These are phyloP conservation scores for Psilocybe sp. DNA, from an alignment of 768 basidiomycete species.

Conservation along the genomic window DNA sequence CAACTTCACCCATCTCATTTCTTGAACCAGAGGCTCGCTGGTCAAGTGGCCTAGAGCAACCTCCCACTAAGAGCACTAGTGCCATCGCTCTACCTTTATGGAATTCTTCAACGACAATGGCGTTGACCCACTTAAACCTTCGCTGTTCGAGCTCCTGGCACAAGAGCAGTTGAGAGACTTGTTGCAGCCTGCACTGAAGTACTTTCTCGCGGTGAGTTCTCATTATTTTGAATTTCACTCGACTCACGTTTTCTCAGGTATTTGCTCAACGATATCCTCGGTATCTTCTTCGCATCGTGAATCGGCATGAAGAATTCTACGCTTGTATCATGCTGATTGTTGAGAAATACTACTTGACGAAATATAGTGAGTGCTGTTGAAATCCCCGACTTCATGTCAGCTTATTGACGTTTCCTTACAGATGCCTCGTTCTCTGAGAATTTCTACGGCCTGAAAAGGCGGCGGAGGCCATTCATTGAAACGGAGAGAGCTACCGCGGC, in stretches of 20 bases:
- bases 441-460: constrained; percentile 89
- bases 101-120: constrained; percentile 82
- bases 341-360: constrained; percentile 86
- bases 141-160: constrained; percentile 88
- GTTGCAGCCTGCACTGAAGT: constrained; percentile 92
- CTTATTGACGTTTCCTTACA: constrained; percentile 25
- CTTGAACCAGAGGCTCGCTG: background rate
- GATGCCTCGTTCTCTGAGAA: constrained; percentile 95
- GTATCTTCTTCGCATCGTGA: constrained; percentile 87
- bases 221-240: background rate
- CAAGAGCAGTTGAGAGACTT: constrained; percentile 92
- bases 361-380: constrained; percentile 59
- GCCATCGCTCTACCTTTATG: constrained; percentile 38
- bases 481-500: constrained; percentile 66
- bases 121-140: constrained; percentile 70
- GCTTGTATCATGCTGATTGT: constrained; percentile 85
- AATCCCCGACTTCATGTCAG: background rate
- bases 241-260: constrained; percentile 48
- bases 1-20: no score
- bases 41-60: background rate
- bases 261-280: constrained; percentile 94
- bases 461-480: constrained; percentile 68
- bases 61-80: background rate
- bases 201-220: constrained; percentile 74
- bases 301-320: constrained; percentile 96